Evolutionary conservation across 768 basidiomycete species (phyloP), one percentile per base, ranked within the genome.

Genomic region (Agrocybe pediades): DNA sequence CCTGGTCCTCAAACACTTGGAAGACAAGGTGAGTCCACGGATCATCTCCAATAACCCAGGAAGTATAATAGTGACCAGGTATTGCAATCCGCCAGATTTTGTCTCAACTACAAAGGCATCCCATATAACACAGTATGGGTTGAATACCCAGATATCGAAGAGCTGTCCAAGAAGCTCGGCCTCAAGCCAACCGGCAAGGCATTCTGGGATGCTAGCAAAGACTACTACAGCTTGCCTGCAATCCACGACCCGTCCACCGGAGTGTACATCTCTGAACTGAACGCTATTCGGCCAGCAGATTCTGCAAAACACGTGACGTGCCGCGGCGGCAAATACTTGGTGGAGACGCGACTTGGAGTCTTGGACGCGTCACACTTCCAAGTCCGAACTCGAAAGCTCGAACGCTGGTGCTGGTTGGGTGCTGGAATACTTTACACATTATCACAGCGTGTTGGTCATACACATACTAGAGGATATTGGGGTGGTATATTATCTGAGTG

Each of bases 41-140:
- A 25, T 25, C 15, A 26, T 15, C 26, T 26, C 9, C 7, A 6
- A 24, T 15, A 23, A 2, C 24, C 47, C 16, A 13, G 7, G 11
- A 8, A 16, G n/a, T 46, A 23, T 1, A 1, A 17, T 47, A 17
- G 3, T n/a, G 3, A 7, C 15, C 13, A 24, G 21, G n/a, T 30
- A 47, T n/a, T 33, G 27, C 4, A 29, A 25, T 41, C 2, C 8
- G 16, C 6, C 50, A 33, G 41, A 27, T 42, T 43, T 6, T 17
- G 27, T n/a, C 57, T 72, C 9, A 69, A 71, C 49, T 67, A 57
- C 56, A 69, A 69, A 45, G 62, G 68, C 11, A 36, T 80, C 24
- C 64, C 71, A 4, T 71, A 75, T 67, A 65, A 62, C 47, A 79
- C 79, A 1, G 65, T 67, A 47, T 79, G 76, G 75, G 64, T 78